Percentiles rank a stretch among this genome's conserved stretches.
These are phyloP conservation scores for Geotrichum phurueaensis DNA, from an alignment of 1,139 yeast species.

Conservation along the genomic window DNA sequence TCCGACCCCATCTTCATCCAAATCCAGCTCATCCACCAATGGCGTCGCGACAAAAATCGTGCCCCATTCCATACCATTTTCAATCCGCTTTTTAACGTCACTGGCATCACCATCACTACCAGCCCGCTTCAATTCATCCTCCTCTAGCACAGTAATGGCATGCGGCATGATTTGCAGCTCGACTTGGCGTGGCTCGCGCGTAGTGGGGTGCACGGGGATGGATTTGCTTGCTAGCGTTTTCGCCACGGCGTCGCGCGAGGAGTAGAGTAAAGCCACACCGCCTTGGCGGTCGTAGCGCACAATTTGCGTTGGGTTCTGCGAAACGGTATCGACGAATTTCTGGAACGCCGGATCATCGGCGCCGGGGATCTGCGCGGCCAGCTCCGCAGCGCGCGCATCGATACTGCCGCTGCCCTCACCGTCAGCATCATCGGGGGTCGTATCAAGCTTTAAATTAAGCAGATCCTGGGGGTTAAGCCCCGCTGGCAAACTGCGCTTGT, in stretches of 20 bases:
- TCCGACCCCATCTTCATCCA: slow-evolving; percentile 60
- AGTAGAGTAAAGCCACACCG: slow-evolving; percentile 69
- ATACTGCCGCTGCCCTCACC: background rate
- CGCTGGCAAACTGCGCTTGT: slow-evolving; percentile 11
- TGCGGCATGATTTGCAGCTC: slow-evolving; percentile 95
- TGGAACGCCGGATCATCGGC: slow-evolving; percentile 63
- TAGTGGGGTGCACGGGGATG: slow-evolving; percentile 13
- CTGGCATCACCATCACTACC: background rate
- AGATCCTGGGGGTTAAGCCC: slow-evolving; percentile 16
- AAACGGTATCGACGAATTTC: slow-evolving; percentile 64
- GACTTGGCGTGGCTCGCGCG: slow-evolving; percentile 53
- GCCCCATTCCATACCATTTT: slow-evolving; percentile 96
- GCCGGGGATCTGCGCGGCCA: slow-evolving; percentile 23
- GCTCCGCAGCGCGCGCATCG: background rate
- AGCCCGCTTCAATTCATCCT: slow-evolving; percentile 23
- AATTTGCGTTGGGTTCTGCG: slow-evolving; percentile 80
- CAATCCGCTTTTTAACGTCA: slow-evolving; percentile 38
- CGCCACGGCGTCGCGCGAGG: slow-evolving; percentile 53
- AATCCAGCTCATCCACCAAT: slow-evolving; percentile 53
- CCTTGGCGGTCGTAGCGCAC: slow-evolving; percentile 63
- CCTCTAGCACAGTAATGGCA: slow-evolving; percentile 75
- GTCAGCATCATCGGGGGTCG: slow-evolving; percentile 5
- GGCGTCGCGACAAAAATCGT: slow-evolving; percentile 84
- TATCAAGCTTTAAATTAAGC: slow-evolving; percentile 8
- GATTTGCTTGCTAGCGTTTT: slow-evolving; percentile 37